Evolutionary conservation across 192 early-diverging fungal genomes (phyloP).

Genomic region (Coemansia sp.): DNA sequence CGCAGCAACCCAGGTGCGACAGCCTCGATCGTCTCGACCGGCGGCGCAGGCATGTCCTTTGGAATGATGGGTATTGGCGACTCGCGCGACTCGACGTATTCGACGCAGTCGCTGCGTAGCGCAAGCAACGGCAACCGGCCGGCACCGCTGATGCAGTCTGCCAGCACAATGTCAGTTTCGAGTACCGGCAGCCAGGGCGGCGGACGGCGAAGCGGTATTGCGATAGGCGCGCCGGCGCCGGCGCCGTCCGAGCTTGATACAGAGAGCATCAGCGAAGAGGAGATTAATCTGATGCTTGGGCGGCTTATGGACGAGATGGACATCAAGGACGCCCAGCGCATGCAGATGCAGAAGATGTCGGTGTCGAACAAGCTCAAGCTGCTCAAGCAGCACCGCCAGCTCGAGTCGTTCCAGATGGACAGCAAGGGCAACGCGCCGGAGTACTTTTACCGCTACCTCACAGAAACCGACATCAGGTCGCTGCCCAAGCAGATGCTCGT

Average conservation of each 20-base stretch:
- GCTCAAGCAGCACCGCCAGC: slow-evolving; percentile 52
- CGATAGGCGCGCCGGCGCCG: not conserved
- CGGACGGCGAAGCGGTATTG: slow-evolving; percentile 25
- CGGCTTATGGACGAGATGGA: slow-evolving; percentile 57
- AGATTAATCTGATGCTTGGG: slow-evolving; percentile 51
- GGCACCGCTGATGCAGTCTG: slow-evolving; percentile 16
- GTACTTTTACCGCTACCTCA: slow-evolving; percentile 53
- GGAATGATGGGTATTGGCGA: not conserved
- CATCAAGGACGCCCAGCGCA: slow-evolving; percentile 47
- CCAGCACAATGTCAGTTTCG: slow-evolving; percentile 29
- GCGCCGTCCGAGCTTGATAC: slow-evolving; percentile 17
- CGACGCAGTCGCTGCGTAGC: slow-evolving; percentile 28
- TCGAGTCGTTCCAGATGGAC: slow-evolving; percentile 49
- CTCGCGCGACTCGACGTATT: slow-evolving; percentile 16
- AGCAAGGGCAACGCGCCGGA: slow-evolving; percentile 53
- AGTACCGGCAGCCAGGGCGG: slow-evolving; percentile 11
- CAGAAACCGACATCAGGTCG: slow-evolving; percentile 48
- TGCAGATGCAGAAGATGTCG: slow-evolving; percentile 55
- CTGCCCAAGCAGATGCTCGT: slow-evolving; percentile 53
- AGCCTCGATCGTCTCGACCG: slow-evolving; percentile 1
- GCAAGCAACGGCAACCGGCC: slow-evolving; percentile 24
- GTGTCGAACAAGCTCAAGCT: slow-evolving; percentile 52
- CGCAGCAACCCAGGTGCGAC: not conserved
- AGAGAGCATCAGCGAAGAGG: slow-evolving; percentile 40
- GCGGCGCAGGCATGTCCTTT: not conserved